Base-by-base conservation (phyloP, 2,329 filamentous ascomycete genomes). In the Talaromyces rugulosus region DNA sequence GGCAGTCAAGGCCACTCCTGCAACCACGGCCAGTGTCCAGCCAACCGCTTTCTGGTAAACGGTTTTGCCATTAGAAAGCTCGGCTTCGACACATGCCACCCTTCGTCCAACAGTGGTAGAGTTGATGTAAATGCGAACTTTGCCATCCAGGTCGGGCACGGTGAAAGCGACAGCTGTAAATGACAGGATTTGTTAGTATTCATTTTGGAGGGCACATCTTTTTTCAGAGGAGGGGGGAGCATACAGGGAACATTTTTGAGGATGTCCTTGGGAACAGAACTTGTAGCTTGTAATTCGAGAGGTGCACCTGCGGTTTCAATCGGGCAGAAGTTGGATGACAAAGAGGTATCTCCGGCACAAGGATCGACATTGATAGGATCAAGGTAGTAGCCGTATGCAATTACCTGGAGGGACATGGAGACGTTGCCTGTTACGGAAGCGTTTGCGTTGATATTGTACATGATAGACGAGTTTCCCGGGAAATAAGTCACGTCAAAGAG, bases 121-220 rank as follows among this genome's bases (percentile, higher is more conserved):
- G 73, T 90, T 94, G 81, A 97, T 91, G 70, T 87, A 88, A 70
- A 97, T 87, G 70, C 85, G 87, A 58, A 96, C 90, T 58, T 86
- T 89, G 64, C 92, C 92, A 75, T 98, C 94, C 59, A 97, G 83
- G 81, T 97, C 94, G 53, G 94, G 94, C 47, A 98, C 89, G 55
- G 85, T 89, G 78, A 95, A 98, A 58, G 92, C 90, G 71, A 97
- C 93, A 56, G 85, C 83, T 83, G 27, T 33, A 4, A 18, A 34
- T n/a, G 23, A 28, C 7, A 40, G 28, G 33, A 9, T 16, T 51
- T 23, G 6, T 62, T 44, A 58, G 55, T 44, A 44, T 53, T 6
- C 50, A 51, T 31, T 6, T 16, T 52, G 4, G 31, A 3, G 2
- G 16, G 11, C 12, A 11, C 14, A 51, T 18, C 6, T 4, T n/a